Base-by-base conservation (phyloP, 2,329 filamentous ascomycete species). In the Claviceps citrina region DNA sequence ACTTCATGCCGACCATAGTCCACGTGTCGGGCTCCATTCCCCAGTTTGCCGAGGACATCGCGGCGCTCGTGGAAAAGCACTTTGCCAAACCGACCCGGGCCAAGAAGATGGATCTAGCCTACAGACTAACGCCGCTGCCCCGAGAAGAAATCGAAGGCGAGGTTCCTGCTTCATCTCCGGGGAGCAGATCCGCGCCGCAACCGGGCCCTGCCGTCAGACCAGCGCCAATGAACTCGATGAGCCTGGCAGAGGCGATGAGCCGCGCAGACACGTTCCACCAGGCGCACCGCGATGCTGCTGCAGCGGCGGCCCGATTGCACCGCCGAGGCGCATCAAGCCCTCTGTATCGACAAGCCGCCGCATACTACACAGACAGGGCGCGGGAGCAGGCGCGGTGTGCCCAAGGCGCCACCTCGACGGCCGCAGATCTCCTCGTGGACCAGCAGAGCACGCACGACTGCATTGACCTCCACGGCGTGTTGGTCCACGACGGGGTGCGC, bases 381-480 rank as follows among this genome's bases (percentile, higher is more conserved):
- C 76, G 78, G 18, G 76, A 84, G 35, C 70, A 77, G 43, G 65
- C 72, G 4, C 68, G 66, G 10, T 64, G 65, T 32, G 71, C 77
- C 2, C 70, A 72, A 45, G 63, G 64, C 15, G 70, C 76, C n/a
- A 66, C 66, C 15, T 76, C 76, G n/a, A 66, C 66, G 0, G 77
- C 77, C 1, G 84, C 85, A 1, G 81, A 91, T 50, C 60, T 71
- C 0, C 66, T 80, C 3, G 87, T 89, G 1, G 68, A 77, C 9
- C 54, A 62, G 8, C 80, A 86, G 53, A 87, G 83, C 38, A 69
- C 67, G 0, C 44, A 56, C 1, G 65, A 60, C 1, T 63, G 68
- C 16, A 65, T 93, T 7, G 89, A 96, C 57, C 64, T 96, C 20
- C 89, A 96, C 56, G 84, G 85, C 5, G 76, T 94, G 5, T 77